Conservation (phyloP, 352 stramenopile genomes). For the Phytophthora aleatoria region DNA sequence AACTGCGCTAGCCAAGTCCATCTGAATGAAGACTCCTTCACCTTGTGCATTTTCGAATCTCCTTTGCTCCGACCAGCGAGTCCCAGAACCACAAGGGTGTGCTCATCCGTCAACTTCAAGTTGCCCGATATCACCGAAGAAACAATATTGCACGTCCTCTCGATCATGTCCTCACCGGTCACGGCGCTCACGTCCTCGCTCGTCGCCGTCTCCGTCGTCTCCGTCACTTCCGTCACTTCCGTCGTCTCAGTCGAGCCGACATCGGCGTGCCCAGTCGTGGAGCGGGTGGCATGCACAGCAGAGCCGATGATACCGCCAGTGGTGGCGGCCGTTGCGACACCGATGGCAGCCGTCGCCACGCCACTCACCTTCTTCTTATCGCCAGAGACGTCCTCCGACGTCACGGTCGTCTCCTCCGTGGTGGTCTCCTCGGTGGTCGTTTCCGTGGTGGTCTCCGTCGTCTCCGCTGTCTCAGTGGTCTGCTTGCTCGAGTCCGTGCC, state of each 20-base stretch:
- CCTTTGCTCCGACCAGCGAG: slow-evolving; percentile 3
- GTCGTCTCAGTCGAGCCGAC: slow-evolving; percentile 6
- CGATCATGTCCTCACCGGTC: not conserved
- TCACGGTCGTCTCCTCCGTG: slow-evolving; percentile 7
- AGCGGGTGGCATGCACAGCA: slow-evolving; percentile 10
- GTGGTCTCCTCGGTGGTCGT: slow-evolving; percentile 6
- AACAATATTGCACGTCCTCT: not conserved
- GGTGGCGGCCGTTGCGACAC: not conserved
- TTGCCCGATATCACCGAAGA: not conserved
- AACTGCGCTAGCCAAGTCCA: slow-evolving; percentile 19
- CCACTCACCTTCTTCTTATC: slow-evolving; percentile 2
- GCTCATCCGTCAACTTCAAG: not conserved
- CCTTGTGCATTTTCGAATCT: slow-evolving; percentile 2
- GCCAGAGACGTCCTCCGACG: slow-evolving; percentile 4
- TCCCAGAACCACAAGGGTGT: slow-evolving; percentile 15
- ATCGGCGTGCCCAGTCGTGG: not conserved
- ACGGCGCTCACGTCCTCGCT: not conserved
- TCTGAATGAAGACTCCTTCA: slow-evolving; percentile 13
- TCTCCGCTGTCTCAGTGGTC: slow-evolving; percentile 4
- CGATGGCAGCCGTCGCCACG: slow-evolving; percentile 7
- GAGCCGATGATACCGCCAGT: slow-evolving; percentile 11
- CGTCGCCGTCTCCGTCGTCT: slow-evolving; percentile 2
- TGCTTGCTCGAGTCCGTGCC: not conserved
- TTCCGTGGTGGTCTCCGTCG: slow-evolving; percentile 6
- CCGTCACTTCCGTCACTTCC: slow-evolving; percentile 1